Evolutionary conservation across 1,139 yeast genomes (phyloP).

Genomic region (Debaryomyces sp.): DNA sequence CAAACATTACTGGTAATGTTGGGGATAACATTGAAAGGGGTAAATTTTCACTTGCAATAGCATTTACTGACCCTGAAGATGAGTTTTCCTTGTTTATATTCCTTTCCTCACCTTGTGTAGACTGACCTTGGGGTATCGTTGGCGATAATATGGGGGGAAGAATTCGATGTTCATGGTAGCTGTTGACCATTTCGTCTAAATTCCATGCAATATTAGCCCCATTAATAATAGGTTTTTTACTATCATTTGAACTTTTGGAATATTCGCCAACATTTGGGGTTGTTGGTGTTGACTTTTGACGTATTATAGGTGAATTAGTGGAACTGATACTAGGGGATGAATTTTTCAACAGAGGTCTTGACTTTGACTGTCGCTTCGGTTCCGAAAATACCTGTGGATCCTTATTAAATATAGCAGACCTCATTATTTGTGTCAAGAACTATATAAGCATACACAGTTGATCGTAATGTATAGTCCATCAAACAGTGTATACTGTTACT

Average conservation of each 20-base stretch:
- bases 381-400: constrained; percentile 15
- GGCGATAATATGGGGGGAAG: constrained; percentile 49
- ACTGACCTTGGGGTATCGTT: constrained; percentile 33
- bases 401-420: constrained; percentile 40
- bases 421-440: constrained; percentile 22
- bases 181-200: constrained; percentile 40
- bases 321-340: constrained; percentile 6
- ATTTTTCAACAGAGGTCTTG: constrained; percentile 10
- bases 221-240: background rate
- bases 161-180: constrained; percentile 36
- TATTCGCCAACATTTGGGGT: constrained; percentile 21
- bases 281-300: constrained; percentile 18
- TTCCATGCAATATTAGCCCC: constrained; percentile 34
- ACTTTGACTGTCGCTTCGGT: constrained; percentile 10
- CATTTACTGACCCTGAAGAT: background rate
- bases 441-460: background rate
- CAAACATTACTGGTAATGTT: constrained; percentile 36
- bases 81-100: background rate
- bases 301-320: constrained; percentile 11
- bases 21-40: constrained; percentile 40
- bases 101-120: background rate
- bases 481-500: background rate
- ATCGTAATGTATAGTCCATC: background rate
- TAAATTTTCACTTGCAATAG: constrained; percentile 3
- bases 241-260: background rate